Base-by-base conservation (phyloP, 306 rosid genomes). In the Pachyrhizus erosus region DNA sequence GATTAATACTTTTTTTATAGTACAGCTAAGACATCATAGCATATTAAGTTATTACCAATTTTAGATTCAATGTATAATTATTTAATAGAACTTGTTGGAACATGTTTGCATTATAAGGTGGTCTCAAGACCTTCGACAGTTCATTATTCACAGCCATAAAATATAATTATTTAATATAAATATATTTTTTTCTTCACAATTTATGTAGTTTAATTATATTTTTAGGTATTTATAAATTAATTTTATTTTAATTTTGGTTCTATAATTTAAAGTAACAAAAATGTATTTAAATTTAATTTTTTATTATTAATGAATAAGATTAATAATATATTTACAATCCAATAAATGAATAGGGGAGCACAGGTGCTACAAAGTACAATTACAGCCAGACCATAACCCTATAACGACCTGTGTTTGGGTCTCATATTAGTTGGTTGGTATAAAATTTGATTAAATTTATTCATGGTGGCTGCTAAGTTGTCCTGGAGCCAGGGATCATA, bases 361-460 rank as follows among this genome's bases (percentile, higher is more conserved):
- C 10, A 26, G 60, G 11, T 18, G 60, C 11, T 52, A 52, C 60
- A 18, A 52, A 5, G 24, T 52, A 52, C 60, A 18, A 52, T 1
- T 21, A 46, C 4, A 46, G 15, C 6, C 54, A 2, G 0, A 21
- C 14, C 14, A 20, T 52, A 10, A 18, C 57, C 52, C 6, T 27
- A 3, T 17, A 51, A 51, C 14, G 31, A 57, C 31, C 15, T 20
- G 2, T 49, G 40, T 57, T 75, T 24, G 40, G 11, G 7, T 24
- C 80, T 76, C 46, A 2, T 42, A 48, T 64, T 77, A 46, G 73
- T 77, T 64, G n/a, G 20, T n/a, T 61, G 9, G 23, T 48, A 12
- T 77, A 48, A 61, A 17, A 33, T 77, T 61, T 45, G 20, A 74
- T 74, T 74, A 57, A 29, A 37, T 60, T 39, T 42, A 42, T 61